A percentile compares a stretch with the other conserved stretches of the same genome.
Evolutionary conservation across 2,329 filamentous ascomycete species (phyloP).

Genomic region (Paecilomyces sp.): DNA sequence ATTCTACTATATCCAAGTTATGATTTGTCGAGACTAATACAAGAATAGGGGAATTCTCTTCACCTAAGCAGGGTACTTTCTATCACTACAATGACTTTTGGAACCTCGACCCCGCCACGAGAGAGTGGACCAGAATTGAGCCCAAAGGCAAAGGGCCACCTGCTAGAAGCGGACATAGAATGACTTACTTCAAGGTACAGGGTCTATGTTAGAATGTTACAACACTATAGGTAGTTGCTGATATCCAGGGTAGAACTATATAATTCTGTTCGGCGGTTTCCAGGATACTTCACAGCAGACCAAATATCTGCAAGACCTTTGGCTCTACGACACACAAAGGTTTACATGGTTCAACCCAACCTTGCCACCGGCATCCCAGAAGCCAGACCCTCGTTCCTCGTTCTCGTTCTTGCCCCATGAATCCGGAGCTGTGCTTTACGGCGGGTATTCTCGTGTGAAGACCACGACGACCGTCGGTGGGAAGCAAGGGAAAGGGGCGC

Average conservation of each 20-base stretch:
- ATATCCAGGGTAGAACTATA: slow-evolving; percentile 57
- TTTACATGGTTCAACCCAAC: slow-evolving; percentile 76
- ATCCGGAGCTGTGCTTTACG: slow-evolving; percentile 79
- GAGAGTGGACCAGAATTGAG: slow-evolving; percentile 91
- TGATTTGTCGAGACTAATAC: slow-evolving; percentile 3
- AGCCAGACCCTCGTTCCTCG: slow-evolving; percentile 83
- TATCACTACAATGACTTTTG: slow-evolving; percentile 99
- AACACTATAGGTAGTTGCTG: slow-evolving; percentile 1
- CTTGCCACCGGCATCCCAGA: slow-evolving; percentile 69
- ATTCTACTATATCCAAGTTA: neutral
- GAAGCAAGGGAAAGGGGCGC: slow-evolving; percentile 57
- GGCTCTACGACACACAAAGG: slow-evolving; percentile 88
- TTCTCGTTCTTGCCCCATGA: slow-evolving; percentile 92
- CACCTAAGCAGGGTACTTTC: slow-evolving; percentile 94
- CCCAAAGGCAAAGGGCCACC: slow-evolving; percentile 65
- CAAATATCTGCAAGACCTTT: slow-evolving; percentile 86
- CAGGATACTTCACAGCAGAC: slow-evolving; percentile 95
- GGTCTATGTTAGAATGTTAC: neutral
- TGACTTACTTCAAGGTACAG: slow-evolving; percentile 79
- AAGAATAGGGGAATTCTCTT: slow-evolving; percentile 70
- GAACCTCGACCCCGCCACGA: slow-evolving; percentile 72
- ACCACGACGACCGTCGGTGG: slow-evolving; percentile 46
- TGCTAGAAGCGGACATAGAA: slow-evolving; percentile 83
- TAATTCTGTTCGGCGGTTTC: slow-evolving; percentile 92
- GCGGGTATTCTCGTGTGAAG: slow-evolving; percentile 91